These are phyloP conservation scores for Teratosphaeria destructans DNA, from an alignment of 2,329 filamentous ascomycete species.

Conservation along the genomic window DNA sequence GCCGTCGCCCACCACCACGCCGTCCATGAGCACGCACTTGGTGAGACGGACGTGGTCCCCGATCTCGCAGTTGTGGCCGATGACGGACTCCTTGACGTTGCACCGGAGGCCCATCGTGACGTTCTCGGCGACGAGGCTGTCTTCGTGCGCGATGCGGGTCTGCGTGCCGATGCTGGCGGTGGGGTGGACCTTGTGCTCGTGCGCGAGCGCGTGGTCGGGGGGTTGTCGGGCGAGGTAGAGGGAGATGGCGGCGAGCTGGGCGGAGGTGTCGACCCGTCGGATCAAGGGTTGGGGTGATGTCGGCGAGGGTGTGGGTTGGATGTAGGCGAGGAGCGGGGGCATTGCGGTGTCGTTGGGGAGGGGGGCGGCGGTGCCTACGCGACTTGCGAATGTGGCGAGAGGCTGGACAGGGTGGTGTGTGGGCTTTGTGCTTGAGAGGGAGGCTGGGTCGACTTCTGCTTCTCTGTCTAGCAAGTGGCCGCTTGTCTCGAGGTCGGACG, in stretches of 20 bases:
- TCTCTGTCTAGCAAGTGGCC: conserved; percentile 10
- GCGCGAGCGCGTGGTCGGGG: conserved; percentile 52
- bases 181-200: conserved; percentile 69
- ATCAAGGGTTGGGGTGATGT: conserved; percentile 51
- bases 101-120: conserved; percentile 80
- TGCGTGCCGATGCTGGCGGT: conserved; percentile 70
- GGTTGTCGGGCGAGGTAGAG: conserved; percentile 77
- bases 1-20: conserved; percentile 71
- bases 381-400: conserved; percentile 30
- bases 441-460: conserved; percentile 14
- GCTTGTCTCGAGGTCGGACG: conserved; percentile 6
- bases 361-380: conserved; percentile 15
- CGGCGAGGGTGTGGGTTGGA: conserved; percentile 47
- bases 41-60: conserved; percentile 73
- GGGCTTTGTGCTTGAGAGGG: conserved; percentile 42
- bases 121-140: conserved; percentile 79
- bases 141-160: conserved; percentile 70
- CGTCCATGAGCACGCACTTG: conserved; percentile 89
- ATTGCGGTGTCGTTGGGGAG: conserved; percentile 34
- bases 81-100: conserved; percentile 83
- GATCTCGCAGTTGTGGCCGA: conserved; percentile 81
- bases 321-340: conserved; percentile 70
- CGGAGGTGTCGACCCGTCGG: conserved; percentile 77
- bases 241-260: conserved; percentile 70
- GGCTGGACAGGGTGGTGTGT: conserved; percentile 31